Evolutionary conservation across 2,329 filamentous ascomycete species (phyloP), one percentile per base, ranked within the genome.

Genomic region (Colletotrichum viniferum): DNA sequence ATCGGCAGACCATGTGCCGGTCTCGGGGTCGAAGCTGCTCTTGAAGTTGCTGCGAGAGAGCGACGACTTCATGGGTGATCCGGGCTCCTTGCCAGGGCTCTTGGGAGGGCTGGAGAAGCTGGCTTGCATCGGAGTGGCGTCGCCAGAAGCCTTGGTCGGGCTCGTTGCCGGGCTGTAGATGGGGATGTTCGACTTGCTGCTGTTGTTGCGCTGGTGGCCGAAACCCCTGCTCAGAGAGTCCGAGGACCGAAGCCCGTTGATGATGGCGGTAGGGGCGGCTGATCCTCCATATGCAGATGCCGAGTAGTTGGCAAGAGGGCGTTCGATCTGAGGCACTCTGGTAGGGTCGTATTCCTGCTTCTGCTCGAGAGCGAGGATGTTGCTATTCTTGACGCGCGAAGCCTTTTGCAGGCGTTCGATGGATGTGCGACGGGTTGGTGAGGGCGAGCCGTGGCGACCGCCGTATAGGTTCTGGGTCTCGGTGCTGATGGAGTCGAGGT

Each of bases 311-410:
- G 94, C 92, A 78, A 97, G 89, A 48, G 96, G 95, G 77, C 96
- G 92, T 86, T 98, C 95, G 76, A 98, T 90, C 74, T 94, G 89
- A 61, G 94, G 94, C 70, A 96, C 86, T 78, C 92, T 91, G 71
- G 93, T 90, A 32, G 96, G 95, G 84, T 98, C 95, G 88, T 98
- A 98, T 87, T 97, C 94, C 83, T 96, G 92, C 86, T 96, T 96
- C 82, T 96, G 94, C 86, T 98, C 96, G 71, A 96, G 94, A 56
- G 95, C 96, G 83, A 98, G 95, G 89, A 98, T 98, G 86, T 94
- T 98, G 90, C 96, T 98, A 87, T 98, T 98, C 90, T 96, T 98
- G 81, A 99, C 97, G 76, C 97, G 94, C 71, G 96, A 98, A 36
- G 96, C 96, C 83, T 94, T 95, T 87, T 98, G 97, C 75, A 99